A percentile compares a stretch with the other conserved stretches of the same genome.
Evolutionary conservation across 179 eudicot genomes (phyloP).

Genomic region (Drosera spatulata): DNA sequence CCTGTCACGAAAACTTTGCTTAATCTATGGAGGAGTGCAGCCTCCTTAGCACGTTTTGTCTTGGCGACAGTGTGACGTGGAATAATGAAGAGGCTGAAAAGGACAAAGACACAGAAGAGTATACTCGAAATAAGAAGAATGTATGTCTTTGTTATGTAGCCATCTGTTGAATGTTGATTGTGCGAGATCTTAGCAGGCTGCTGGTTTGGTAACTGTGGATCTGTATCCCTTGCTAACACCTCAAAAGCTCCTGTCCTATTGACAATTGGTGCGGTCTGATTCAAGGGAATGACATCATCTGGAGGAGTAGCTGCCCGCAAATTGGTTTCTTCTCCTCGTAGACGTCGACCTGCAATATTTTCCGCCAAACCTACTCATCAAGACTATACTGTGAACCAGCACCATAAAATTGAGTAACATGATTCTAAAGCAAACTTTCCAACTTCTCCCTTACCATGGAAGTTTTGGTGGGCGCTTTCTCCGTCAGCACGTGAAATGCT

Average conservation of each 20-base stretch:
- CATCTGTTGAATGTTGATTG: constrained; percentile 2
- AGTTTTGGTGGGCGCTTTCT: constrained; percentile 10
- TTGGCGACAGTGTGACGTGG: constrained; percentile 30
- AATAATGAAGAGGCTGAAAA: constrained; percentile 13
- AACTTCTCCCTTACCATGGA: constrained; percentile 14
- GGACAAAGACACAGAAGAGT: constrained; percentile 19
- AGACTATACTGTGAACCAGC: no score
- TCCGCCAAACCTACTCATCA: constrained; percentile 5
- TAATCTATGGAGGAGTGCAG: constrained; percentile 73
- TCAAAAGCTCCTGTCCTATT: constrained; percentile 28
- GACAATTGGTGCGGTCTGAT: constrained; percentile 6
- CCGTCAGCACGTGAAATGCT: constrained; percentile 10
- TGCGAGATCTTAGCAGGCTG: constrained; percentile 2
- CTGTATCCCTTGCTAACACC: constrained; percentile 3
- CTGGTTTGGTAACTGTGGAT: constrained; percentile 6
- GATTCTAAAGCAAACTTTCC: not conserved
- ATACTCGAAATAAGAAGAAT: constrained; percentile 15
- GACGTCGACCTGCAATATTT: constrained; percentile 12
- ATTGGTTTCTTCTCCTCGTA: constrained; percentile 20
- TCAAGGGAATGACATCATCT: constrained; percentile 2
- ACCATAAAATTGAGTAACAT: no score
- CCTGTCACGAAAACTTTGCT: constrained; percentile 95
- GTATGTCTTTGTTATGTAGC: not conserved
- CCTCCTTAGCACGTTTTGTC: constrained; percentile 42
- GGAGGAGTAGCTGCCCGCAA: constrained; percentile 18